phyloP scores from a whole-genome alignment of 805 yeast genomes.

The Candida hungchunana region DNA sequence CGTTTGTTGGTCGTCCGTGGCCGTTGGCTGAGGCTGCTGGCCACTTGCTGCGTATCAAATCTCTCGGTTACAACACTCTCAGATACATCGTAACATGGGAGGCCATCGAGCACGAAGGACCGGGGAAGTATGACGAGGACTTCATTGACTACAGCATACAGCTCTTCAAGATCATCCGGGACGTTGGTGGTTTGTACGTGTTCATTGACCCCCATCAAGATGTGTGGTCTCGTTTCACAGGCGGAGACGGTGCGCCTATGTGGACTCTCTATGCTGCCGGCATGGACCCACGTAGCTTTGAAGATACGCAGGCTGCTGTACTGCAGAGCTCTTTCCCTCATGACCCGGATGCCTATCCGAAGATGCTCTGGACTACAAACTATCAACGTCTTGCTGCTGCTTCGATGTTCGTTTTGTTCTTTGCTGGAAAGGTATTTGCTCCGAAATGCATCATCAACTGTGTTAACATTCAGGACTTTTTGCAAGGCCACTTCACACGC shows the following conservation, averaged over 20 bases:
- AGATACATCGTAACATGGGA: conserved; percentile 87
- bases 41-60: conserved; percentile 67
- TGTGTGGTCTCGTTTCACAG: conserved; percentile 84
- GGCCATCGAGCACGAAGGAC: conserved; percentile 85
- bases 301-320: conserved; percentile 72
- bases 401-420: conserved; percentile 83
- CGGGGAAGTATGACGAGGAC: conserved; percentile 74
- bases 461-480: conserved; percentile 69
- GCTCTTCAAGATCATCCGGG: conserved; percentile 51
- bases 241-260: conserved; percentile 92
- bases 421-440: conserved; percentile 70
- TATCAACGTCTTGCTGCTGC: conserved; percentile 70
- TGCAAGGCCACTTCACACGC: conserved; percentile 58
- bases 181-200: conserved; percentile 71
- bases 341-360: conserved; percentile 48
- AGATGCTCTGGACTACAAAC: conserved; percentile 93
- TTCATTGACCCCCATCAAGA: conserved; percentile 91
- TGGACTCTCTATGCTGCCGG: conserved; percentile 94
- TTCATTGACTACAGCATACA: conserved; percentile 67
- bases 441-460: conserved; percentile 74
- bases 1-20: conserved; percentile 83
- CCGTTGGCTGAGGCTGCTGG: conserved; percentile 65
- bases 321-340: conserved; percentile 54
- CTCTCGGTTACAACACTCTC: conserved; percentile 78
- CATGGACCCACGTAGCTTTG: conserved; percentile 69